Base-by-base conservation (phyloP, 352 stramenopile genomes). In the Phytophthora ramorum region DNA sequence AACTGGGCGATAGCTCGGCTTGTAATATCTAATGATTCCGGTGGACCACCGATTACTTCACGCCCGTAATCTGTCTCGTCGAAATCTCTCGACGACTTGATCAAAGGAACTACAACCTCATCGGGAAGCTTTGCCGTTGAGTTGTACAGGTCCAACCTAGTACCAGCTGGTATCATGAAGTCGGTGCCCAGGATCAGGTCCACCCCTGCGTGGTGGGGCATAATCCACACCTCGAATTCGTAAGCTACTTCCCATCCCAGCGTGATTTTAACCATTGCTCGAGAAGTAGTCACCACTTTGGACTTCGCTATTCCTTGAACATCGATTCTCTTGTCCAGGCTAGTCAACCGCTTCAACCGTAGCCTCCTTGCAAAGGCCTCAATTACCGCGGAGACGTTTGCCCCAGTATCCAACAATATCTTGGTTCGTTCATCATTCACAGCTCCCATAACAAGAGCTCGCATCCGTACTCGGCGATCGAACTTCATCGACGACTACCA, bases 141-240 rank as follows among this genome's bases (percentile, higher is more conserved):
- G 22, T 24, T 24, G 3, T 24, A 1, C 1, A 1, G 22, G 3
- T 24, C 7, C n/a, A 26, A 2, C 51, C 38, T 8, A 3, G n/a
- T 49, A 32, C 44, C 55, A 17, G 43, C 44, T 38, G 43, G 55
- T 26, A 54, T 54, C 43, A 63, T 63, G 13, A 63, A 54, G 19
- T 47, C 44, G 0, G 44, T 63, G 14, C 45, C 32, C 3, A 63
- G 17, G 7, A 63, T 51, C 5, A 59, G 3, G 24, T 58, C 50
- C 0, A 48, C 50, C 10, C 50, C 50, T 2, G 50, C 50, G 9
- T 35, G 17, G n/a, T 63, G 43, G 2, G 12, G 12, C 30, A 63
- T 48, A 13, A 63, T 54, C 55, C 43, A 63, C 1, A 61, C 22
- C 22, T 24, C 22, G 22, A 24, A 24, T 24, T 24, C 22, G 22